phyloP scores from a whole-genome alignment of 108 stramenopile species.

The Conticribra weissflogii region DNA sequence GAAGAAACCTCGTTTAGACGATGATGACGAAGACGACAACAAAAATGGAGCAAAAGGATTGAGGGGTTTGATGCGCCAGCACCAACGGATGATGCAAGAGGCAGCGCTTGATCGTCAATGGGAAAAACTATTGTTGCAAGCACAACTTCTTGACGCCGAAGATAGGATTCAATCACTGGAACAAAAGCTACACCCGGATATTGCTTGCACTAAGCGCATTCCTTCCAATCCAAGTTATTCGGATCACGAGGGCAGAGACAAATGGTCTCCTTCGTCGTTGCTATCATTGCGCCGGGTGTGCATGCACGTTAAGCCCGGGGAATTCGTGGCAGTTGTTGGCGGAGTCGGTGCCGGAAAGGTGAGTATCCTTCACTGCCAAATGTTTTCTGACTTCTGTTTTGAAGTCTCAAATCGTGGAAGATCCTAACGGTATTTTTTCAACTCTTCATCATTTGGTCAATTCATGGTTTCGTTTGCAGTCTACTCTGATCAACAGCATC shows the following conservation, averaged over 20 bases:
- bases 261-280: slow-evolving; percentile 41
- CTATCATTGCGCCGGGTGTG: slow-evolving; percentile 64
- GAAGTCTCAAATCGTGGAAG: too few species aligned
- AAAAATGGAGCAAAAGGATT: slow-evolving; percentile 17
- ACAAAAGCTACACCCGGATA: slow-evolving; percentile 17
- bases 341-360: slow-evolving; percentile 90
- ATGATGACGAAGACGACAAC: slow-evolving; percentile 10
- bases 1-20: slow-evolving; percentile 39
- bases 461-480: too few species aligned
- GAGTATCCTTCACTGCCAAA: too few species aligned
- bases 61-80: slow-evolving; percentile 28
- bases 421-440: too few species aligned
- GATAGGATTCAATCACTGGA: slow-evolving; percentile 50
- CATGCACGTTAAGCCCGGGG: slow-evolving; percentile 66
- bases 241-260: slow-evolving; percentile 17
- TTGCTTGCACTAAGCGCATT: slow-evolving; percentile 2
- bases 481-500: slow-evolving; percentile 84
- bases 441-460: too few species aligned
- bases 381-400: too few species aligned
- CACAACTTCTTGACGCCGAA: slow-evolving; percentile 76
- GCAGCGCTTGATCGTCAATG: slow-evolving; percentile 29
- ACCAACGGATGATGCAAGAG: slow-evolving; percentile 33
- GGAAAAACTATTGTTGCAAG: slow-evolving; percentile 61
- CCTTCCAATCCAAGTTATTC: neutral
- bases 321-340: slow-evolving; percentile 91